A percentile compares a stretch with the other conserved stretches of the same genome.
Conservation (phyloP, 2,329 filamentous ascomycete genomes). For the Fusarium concolor region DNA sequence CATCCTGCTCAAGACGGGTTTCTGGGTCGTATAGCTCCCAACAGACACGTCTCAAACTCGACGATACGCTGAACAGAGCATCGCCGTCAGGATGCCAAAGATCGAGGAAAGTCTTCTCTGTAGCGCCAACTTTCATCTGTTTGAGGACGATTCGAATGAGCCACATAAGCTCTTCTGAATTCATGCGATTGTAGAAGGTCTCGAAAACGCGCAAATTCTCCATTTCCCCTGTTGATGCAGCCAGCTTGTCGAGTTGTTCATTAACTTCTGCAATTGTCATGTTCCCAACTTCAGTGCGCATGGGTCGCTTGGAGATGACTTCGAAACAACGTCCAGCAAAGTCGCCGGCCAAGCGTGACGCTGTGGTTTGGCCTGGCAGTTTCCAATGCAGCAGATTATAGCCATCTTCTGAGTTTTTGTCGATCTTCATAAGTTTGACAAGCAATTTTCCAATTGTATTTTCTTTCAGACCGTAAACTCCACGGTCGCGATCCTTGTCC, state of each 20-base stretch:
- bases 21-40: constrained; percentile 88
- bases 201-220: constrained; percentile 85
- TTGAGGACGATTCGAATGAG: constrained; percentile 92
- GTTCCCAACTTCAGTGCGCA: constrained; percentile 77
- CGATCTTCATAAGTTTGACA: constrained; percentile 93
- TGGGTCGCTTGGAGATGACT: constrained; percentile 84
- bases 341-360: constrained; percentile 80
- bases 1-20: constrained; percentile 78
- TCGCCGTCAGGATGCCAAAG: constrained; percentile 85
- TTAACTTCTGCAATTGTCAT: constrained; percentile 94
- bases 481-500: constrained; percentile 90
- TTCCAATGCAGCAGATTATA: constrained; percentile 93
- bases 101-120: constrained; percentile 88
- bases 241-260: constrained; percentile 81
- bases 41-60: constrained; percentile 88
- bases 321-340: constrained; percentile 92
- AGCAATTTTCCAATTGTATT: constrained; percentile 88
- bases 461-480: constrained; percentile 95
- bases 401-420: constrained; percentile 89
- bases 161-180: constrained; percentile 93
- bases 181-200: constrained; percentile 90
- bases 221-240: constrained; percentile 81
- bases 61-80: constrained; percentile 87
- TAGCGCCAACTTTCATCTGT: constrained; percentile 79
- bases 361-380: constrained; percentile 75